Conservation (phyloP, 2,329 filamentous ascomycete genomes). For the Zalaria sp. region DNA sequence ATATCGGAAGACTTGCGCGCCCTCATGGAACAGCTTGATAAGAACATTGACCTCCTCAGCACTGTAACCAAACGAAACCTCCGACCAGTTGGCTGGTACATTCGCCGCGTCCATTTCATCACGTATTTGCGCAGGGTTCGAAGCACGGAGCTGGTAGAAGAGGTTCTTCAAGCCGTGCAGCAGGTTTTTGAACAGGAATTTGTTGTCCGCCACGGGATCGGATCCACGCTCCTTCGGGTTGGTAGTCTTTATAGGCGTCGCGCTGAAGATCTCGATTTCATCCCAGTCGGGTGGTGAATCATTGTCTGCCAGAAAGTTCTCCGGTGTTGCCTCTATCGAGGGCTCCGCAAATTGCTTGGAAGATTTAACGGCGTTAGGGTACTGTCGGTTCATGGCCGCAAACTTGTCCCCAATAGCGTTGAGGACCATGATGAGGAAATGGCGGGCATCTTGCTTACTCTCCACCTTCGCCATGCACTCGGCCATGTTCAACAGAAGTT, state of each 20-base stretch:
- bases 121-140: conserved; percentile 51
- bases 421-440: conserved; percentile 92
- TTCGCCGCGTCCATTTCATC: conserved; percentile 57
- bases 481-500: conserved; percentile 91
- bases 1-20: conserved; percentile 90
- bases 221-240: conserved; percentile 79
- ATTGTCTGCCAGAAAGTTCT: conserved; percentile 75
- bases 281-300: conserved; percentile 84
- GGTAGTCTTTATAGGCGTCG: conserved; percentile 89
- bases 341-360: conserved; percentile 58
- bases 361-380: conserved; percentile 85
- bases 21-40: conserved; percentile 93
- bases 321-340: conserved; percentile 47
- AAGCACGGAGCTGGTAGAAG: conserved; percentile 85
- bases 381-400: conserved; percentile 93
- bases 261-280: conserved; percentile 92
- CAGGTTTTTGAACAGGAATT: conserved; percentile 92
- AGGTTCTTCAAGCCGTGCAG: conserved; percentile 93
- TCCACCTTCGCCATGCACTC: conserved; percentile 91
- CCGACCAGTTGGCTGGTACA: conserved; percentile 80
- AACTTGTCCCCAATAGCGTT: conserved; percentile 98
- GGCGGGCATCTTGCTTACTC: conserved; percentile 85
- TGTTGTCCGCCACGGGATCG: conserved; percentile 90
- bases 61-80: conserved; percentile 91
- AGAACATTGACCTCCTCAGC: conserved; percentile 95